Evolutionary conservation across 1,284 basidiomycete genomes (phyloP), one percentile per base, ranked within the genome.

Genomic region (Puccinia novopanici): DNA sequence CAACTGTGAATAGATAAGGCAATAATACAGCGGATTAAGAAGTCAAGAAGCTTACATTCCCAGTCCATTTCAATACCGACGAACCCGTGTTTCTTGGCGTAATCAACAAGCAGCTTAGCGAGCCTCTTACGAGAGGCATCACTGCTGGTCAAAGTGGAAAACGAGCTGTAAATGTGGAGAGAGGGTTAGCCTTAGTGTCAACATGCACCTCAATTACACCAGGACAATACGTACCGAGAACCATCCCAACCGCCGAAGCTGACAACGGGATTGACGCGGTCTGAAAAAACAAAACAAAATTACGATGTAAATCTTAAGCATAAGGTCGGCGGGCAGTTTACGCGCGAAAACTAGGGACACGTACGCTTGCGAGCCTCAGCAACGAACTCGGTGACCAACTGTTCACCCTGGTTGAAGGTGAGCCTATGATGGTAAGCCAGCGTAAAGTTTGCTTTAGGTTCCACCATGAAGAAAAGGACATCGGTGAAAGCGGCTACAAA

Each of bases 401-500:
- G 52, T 30, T 73, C 70, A 34, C 57, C 67, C 8, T 45, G 45
- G 3, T 19, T 42, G 3, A 6, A 22, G 12, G 67, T 73, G 5
- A 80, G 24, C 42, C 48, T 59, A 24, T 50, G 65, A 34, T 70
- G 54, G 30, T 50, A 80, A 10, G 24, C 52, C 42, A 80, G 45
- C 0, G 40, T 45, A 15, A 45, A 37, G 37, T 73, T 48, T 13
- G 54, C 24, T 63, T 72, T 37, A 72, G 77, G 77, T 22, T 63
- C 57, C 10, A 71, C 79, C 22, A 68, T 72, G 30, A 80, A 80
- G 52, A 55, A 80, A 0, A 63, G 37, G 19, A 80, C 9, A 48
- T 80, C 79, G 79, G 70, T 80, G 79, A 75, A 80, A 0, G 52
- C 48, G 27, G 70, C 79, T 80, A 40, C 22, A 24, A 68, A 45